These are phyloP conservation scores for Micractinium conductrix DNA, from an alignment of 139 green algal species.

Conservation along the genomic window DNA sequence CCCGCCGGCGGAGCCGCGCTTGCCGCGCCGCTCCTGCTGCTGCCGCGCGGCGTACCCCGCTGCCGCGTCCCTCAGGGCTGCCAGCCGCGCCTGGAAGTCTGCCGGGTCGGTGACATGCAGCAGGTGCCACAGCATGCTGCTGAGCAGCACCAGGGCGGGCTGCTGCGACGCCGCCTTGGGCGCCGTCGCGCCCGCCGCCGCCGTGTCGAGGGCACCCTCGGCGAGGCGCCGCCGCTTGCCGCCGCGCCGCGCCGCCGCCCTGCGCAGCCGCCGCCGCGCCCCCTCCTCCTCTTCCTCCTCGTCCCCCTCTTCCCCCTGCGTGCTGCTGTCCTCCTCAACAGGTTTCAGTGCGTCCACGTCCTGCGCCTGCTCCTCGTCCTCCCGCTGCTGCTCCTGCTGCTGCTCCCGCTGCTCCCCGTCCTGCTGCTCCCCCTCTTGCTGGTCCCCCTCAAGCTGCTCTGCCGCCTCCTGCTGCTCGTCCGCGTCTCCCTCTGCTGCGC, in stretches of 20 bases:
- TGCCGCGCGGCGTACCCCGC: not conserved
- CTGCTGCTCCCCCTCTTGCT: not conserved
- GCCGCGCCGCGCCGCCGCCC: not conserved
- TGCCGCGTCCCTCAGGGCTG: not conserved
- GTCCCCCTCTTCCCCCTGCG: not conserved
- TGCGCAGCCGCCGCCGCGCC: not conserved
- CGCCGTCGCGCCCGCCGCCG: not conserved
- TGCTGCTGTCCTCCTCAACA: not conserved
- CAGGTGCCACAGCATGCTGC: constrained; percentile 35
- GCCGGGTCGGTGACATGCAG: constrained; percentile 1
- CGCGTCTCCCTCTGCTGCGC: not conserved
- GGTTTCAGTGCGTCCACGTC: not conserved
- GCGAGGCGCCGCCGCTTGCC: not conserved
- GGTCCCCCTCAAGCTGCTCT: not conserved
- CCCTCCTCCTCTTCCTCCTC: not conserved
- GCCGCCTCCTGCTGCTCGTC: not conserved
- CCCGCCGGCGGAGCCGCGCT: too few species aligned
- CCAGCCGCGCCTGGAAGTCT: not conserved
- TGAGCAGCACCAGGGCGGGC: not conserved
- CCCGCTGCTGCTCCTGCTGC: not conserved
- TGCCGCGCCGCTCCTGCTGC: not conserved
- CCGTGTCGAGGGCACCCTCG: not conserved
- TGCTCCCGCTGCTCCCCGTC: not conserved
- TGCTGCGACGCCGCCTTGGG: too few species aligned
- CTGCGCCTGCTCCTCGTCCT: not conserved